phyloP scores from a whole-genome alignment of 495 filamentous ascomycete genomes.

The Lasiosphaeria ovina region DNA sequence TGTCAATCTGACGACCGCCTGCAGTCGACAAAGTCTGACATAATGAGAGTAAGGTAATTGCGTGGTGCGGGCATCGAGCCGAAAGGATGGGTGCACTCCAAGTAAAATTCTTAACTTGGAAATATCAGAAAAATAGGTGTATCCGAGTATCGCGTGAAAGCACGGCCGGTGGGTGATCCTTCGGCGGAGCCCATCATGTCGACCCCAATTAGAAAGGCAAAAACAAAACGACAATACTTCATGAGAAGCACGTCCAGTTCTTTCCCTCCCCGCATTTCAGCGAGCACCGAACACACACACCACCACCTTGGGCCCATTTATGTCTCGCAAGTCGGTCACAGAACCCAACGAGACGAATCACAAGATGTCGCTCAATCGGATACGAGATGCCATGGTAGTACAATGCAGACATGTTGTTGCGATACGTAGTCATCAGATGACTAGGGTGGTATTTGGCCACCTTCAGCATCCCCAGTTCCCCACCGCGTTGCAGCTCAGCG shows the following conservation, averaged over 20 bases:
- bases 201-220: background rate
- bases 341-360: background rate
- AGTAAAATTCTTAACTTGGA: no score
- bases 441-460: background rate
- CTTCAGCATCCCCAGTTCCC: background rate
- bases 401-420: background rate
- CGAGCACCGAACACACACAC: background rate
- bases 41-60: no score
- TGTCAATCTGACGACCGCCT: no score
- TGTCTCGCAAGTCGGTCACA: background rate
- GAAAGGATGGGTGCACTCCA: no score
- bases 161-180: background rate
- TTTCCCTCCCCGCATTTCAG: background rate
- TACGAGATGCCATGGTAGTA: background rate
- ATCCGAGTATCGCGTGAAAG: background rate
- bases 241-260: background rate
- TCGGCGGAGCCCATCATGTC: slow-evolving; percentile 1
- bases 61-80: no score
- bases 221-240: background rate
- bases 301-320: background rate
- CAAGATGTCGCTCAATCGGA: background rate
- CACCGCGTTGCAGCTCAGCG: background rate
- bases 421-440: background rate
- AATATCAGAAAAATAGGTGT: background rate
- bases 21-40: no score